Base-by-base conservation (phyloP, 2,329 filamentous ascomycete species). In the Penicillium oxalicum region DNA sequence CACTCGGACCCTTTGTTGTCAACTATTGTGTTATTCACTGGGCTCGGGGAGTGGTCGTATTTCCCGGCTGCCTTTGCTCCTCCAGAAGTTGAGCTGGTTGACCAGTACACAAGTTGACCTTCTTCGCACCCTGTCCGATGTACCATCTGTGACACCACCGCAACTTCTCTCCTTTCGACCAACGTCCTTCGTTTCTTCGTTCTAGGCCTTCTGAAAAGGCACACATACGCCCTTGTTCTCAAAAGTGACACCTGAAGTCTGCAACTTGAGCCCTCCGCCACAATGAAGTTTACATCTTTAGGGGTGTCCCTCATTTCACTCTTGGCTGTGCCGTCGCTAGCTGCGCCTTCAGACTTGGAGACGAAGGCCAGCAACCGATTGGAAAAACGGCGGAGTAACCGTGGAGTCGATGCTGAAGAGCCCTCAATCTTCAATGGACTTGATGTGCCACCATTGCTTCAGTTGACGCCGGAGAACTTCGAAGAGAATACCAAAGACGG, bases 381-480 rank as follows among this genome's bases (percentile, higher is more conserved):
- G 29, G 55, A 61, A 32, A 67, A 66, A 48, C 62, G 65, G 57
- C 41, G 47, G 26, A 56, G 53, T 26, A 53, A 53, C 41, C 51
- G 52, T 25, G 54, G 50, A 27, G 24, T 55, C 34, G 58, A 60
- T 29, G 41, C 58, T 2, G 53, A 54, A 1, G 47, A 47, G 12
- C 55, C 57, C 18, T 51, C 58, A n/a, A 49, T 52, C 9, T 79
- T 79, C 62, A 79, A 79, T 66, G 75, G 67, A 26, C 61, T 77
- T 25, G 66, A 74, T 55, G 76, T 79, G 24, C 77, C 77, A 32
- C 70, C 74, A 9, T 66, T 78, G 62, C 69, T 69, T 53, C 72
- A 76, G 29, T 63, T 79, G 48, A 67, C 69, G 4, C 73, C 71
- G n/a, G 67, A 72, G 11, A 70, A 69, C 41, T 77, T 78, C 47